Conservation (phyloP, 257 asterid species). For the Verbascum thapsus region DNA sequence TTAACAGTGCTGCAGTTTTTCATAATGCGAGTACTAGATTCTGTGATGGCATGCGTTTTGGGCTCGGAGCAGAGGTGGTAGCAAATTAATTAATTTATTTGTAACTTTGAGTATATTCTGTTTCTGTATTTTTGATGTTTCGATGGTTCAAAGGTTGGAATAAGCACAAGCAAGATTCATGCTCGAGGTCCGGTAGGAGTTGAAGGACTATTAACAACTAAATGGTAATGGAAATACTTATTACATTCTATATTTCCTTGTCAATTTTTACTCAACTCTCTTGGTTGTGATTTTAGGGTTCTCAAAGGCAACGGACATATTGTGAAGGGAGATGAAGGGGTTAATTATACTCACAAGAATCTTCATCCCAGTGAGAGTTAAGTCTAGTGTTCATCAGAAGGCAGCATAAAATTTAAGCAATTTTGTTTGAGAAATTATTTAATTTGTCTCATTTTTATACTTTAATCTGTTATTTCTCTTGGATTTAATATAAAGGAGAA, state of each 20-base stretch:
- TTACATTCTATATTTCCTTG: background rate
- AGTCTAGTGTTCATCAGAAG: background rate
- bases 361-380: slow-evolving; percentile 7
- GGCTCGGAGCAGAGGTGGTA: slow-evolving; percentile 74
- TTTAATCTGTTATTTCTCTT: too few relatives aligned
- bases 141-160: slow-evolving; percentile 51
- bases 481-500: too few relatives aligned
- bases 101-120: background rate
- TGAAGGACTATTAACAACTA: slow-evolving; percentile 66
- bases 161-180: slow-evolving; percentile 72
- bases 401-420: too few relatives aligned
- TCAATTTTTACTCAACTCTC: background rate
- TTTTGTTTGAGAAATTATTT: too few relatives aligned
- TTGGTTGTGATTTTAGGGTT: slow-evolving; percentile 31
- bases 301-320: slow-evolving; percentile 42
- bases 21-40: slow-evolving; percentile 76
- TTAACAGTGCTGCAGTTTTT: slow-evolving; percentile 68
- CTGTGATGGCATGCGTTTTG: slow-evolving; percentile 76
- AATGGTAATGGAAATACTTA: slow-evolving; percentile 43
- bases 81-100: too few relatives aligned
- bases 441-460: background rate
- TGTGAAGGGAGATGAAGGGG: slow-evolving; percentile 44
- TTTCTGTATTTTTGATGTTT: background rate
- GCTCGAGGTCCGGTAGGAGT: slow-evolving; percentile 83
- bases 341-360: slow-evolving; percentile 38